Conservation (phyloP, 495 filamentous ascomycete species). For the Penicillium dipodomyicola region DNA sequence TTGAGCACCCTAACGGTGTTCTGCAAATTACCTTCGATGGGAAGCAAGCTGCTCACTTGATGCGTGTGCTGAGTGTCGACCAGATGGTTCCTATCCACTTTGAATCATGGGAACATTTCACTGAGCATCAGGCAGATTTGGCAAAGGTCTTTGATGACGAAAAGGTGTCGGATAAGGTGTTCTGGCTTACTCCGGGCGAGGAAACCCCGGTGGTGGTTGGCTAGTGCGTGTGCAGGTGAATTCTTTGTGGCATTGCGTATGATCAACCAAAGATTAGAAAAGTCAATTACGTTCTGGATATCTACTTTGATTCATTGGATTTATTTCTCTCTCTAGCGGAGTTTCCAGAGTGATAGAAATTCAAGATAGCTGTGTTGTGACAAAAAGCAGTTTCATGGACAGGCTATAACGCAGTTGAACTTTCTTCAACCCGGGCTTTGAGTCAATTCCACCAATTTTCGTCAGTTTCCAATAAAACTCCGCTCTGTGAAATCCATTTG, state of each 20-base stretch:
- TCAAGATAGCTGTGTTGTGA: too few species aligned
- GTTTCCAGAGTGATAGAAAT: too few species aligned
- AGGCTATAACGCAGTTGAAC: too few species aligned
- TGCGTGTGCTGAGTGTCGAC: slow-evolving; percentile 43
- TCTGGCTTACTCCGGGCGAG: slow-evolving; percentile 24
- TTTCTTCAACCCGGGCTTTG: too few species aligned
- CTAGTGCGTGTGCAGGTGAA: neutral
- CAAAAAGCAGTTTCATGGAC: too few species aligned
- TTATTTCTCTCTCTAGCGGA: neutral
- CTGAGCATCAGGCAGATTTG: slow-evolving; percentile 28
- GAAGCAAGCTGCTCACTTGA: slow-evolving; percentile 39
- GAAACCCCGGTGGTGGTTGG: neutral
- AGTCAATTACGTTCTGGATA: neutral
- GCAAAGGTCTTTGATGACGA: slow-evolving; percentile 20
- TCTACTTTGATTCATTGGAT: neutral
- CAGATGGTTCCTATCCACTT: slow-evolving; percentile 52
- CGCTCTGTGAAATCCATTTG: neutral
- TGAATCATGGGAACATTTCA: slow-evolving; percentile 53
- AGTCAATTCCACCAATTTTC: neutral
- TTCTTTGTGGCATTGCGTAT: neutral
- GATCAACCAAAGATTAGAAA: neutral
- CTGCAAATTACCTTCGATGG: slow-evolving; percentile 55
- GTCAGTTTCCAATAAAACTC: neutral
- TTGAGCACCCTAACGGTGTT: slow-evolving; percentile 22
- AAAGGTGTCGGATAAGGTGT: slow-evolving; percentile 30